Percentiles rank a stretch among this genome's conserved stretches.
Evolutionary conservation across 192 early-diverging fungal species (phyloP).

Genomic region (Podila epicladia): DNA sequence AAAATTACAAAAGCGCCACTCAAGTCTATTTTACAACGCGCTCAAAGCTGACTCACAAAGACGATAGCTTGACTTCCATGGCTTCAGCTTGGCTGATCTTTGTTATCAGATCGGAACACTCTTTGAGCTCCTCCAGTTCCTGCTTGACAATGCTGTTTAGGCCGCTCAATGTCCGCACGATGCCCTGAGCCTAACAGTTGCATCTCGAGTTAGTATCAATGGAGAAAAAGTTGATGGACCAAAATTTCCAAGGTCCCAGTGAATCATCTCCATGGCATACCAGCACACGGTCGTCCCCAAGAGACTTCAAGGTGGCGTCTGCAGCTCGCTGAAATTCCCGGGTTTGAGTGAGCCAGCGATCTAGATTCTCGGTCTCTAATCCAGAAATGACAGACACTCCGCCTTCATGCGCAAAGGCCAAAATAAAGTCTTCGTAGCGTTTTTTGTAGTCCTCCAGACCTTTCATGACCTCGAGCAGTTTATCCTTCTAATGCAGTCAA

Average conservation of each 20-base stretch:
- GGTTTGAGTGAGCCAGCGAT: neutral
- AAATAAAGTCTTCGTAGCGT: neutral
- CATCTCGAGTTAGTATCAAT: neutral
- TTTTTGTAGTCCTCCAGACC: neutral
- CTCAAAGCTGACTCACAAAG: too few relatives aligned
- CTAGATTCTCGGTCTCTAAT: neutral
- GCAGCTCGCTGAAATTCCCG: neutral
- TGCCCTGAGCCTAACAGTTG: too few relatives aligned
- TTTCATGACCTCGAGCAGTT: neutral
- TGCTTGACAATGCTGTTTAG: neutral
- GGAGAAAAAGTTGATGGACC: neutral
- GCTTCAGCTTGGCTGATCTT: conserved; percentile 2
- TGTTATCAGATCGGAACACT: neutral
- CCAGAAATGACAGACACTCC: neutral
- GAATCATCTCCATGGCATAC: neutral
- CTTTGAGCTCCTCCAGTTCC: conserved; percentile 6
- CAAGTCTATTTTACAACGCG: too few relatives aligned
- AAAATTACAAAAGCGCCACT: too few relatives aligned
- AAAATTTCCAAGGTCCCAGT: neutral
- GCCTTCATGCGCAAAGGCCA: neutral
- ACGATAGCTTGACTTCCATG: neutral
- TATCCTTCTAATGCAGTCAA: neutral
- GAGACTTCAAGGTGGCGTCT: neutral
- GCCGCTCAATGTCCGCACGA: neutral
- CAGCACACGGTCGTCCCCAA: neutral